These are phyloP conservation scores for Orbilia ellipsospora DNA, from an alignment of 2,329 filamentous ascomycete species.

Conservation along the genomic window DNA sequence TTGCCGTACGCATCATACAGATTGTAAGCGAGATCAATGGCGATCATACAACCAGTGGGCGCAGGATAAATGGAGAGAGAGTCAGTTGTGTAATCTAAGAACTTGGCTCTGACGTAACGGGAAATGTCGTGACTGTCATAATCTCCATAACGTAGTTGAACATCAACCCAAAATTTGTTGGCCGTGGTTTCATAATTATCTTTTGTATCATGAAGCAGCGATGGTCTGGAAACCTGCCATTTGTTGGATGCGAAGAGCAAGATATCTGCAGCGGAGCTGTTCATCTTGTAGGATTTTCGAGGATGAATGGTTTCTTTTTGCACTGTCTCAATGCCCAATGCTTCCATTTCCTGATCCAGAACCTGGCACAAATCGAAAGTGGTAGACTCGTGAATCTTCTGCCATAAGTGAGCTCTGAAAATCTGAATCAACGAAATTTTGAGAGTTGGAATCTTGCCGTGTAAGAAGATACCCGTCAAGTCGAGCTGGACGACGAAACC, in stretches of 20 bases:
- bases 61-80: conserved; percentile 99
- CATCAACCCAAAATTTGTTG: conserved; percentile 99
- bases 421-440: conserved; percentile 99
- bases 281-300: conserved; percentile 99
- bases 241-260: conserved; percentile 97
- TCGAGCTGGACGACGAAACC: conserved; percentile 99
- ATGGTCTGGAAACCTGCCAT: conserved; percentile 96
- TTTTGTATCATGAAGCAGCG: conserved; percentile 93
- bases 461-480: conserved; percentile 97
- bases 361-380: conserved; percentile 89
- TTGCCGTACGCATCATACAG: conserved; percentile 97
- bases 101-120: conserved; percentile 95
- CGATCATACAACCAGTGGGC: conserved; percentile 95
- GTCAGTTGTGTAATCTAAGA: conserved; percentile 98
- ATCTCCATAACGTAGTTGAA: conserved; percentile 95
- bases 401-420: conserved; percentile 99
- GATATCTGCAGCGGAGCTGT: conserved; percentile 98
- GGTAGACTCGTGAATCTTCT: conserved; percentile 98
- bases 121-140: conserved; percentile 99
- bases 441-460: conserved; percentile 96
- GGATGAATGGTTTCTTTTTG: conserved; percentile 99
- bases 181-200: conserved; percentile 93
- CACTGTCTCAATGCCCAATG: conserved; percentile 93
- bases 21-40: conserved; percentile 97
- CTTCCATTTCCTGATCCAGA: conserved; percentile 96